Percentiles rank a stretch among this genome's conserved stretches.
These are phyloP conservation scores for Mycena crocata DNA, from an alignment of 768 basidiomycete genomes.

Conservation along the genomic window DNA sequence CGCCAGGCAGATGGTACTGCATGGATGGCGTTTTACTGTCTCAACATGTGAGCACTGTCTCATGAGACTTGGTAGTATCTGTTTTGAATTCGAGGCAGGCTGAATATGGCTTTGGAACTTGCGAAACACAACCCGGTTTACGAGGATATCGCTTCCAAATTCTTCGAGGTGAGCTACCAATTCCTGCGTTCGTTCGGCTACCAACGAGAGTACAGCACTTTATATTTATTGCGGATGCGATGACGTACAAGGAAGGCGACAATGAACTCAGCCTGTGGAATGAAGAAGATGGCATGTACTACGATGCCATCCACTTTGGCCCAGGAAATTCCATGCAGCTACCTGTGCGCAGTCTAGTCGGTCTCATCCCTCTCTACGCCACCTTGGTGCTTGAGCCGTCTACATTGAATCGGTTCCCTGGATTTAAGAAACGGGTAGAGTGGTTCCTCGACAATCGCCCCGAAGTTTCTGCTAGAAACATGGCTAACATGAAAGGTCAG, in stretches of 20 bases:
- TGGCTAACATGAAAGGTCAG: conserved; percentile 94
- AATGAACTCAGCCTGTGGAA: conserved; percentile 91
- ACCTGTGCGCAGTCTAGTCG: conserved; percentile 94
- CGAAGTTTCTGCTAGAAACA: conserved; percentile 88
- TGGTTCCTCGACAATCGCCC: conserved; percentile 98
- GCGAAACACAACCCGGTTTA: conserved; percentile 98
- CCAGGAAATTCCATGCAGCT: conserved; percentile 87
- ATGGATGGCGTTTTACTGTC: conserved; percentile 99
- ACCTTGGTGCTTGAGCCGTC: conserved; percentile 94
- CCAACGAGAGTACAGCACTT: conserved; percentile 75
- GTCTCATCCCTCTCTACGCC: conserved; percentile 96
- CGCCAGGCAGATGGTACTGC: conserved; percentile 99
- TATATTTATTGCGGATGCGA: conserved; percentile 98
- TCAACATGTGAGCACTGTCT: conserved; percentile 79
- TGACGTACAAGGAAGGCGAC: conserved; percentile 91
- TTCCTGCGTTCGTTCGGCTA: conserved; percentile 23
- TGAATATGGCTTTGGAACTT: conserved; percentile 96
- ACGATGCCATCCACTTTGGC: conserved; percentile 94
- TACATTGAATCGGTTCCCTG: conserved; percentile 90
- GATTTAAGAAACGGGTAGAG: conserved; percentile 98
- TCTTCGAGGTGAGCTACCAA: conserved; percentile 76
- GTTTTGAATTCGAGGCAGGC: conserved; percentile 57
- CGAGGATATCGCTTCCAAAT: conserved; percentile 99
- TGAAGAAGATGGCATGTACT: conserved; percentile 98
- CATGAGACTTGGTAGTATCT: not conserved